Evolutionary conservation across 129 eudicot genomes (phyloP), one percentile per base, ranked within the genome.

Genomic region (Centrapalus pauciflorus): DNA sequence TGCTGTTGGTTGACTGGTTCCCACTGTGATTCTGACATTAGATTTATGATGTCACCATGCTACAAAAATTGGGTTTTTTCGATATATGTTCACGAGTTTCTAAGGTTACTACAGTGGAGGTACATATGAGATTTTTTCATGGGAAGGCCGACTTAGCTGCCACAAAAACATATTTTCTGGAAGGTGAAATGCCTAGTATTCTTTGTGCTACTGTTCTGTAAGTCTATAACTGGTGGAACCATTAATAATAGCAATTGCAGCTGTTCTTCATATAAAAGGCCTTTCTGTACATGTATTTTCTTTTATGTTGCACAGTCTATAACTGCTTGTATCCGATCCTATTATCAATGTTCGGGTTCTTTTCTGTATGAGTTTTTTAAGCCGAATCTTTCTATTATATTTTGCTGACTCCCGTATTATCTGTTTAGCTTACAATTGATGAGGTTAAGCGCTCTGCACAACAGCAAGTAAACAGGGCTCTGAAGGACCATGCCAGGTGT

Each of bases 371-470:
- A 13, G 27, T 7, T 70, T 7, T 70, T 45, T 33, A 71, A 71
- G 67, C 60, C 45, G 33, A 43, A 19, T 3, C 12, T 45, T 40
- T 67, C 32, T 35, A 30, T 17, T 57, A 14, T 62, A 50, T 56
- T 16, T 46, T 20, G 7, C 70, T 57, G 69, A 62, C 32, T 11
- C 50, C 29, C 58, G 58, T 26, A 14, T 64, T 71, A 14, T 55
- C 45, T 77, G 69, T 34, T 41, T 64, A 94, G 99, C 81, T 79
- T 82, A 94, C 95, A 34, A 84, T 94, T 62, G 95, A 94, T 82
- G 99, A 85, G 81, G 96, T 94, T 72, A 94, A 81, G 77, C 97
- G 99, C 24, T 86, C 93, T 55, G 99, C 99, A 72, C 90, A 90
- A 66, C 82, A 84, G 40, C 93, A 86, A 82, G 85, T 94, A 71